Base-by-base conservation (phyloP, 116 monocot genomes). In the Cymodocea nodosa region DNA sequence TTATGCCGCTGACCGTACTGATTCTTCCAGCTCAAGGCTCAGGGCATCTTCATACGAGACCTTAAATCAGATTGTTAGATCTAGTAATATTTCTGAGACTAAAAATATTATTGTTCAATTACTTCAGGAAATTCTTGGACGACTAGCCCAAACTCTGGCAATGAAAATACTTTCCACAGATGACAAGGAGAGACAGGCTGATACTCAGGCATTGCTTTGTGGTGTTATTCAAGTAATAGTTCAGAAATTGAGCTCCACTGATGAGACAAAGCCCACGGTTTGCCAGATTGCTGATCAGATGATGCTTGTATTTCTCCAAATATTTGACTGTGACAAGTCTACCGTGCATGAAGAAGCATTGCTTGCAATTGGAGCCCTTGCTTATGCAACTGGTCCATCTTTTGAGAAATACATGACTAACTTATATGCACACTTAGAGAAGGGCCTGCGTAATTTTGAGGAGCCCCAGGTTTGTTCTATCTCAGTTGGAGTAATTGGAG, bases 341-440 rank as follows among this genome's bases (percentile, higher is more conserved):
- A 77, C 81, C 18, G 90, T 86, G 22, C 90, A 90, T 69, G 90
- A 90, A 64, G 90, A 90, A 62, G 90, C 90, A 25, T 84, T 90
- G 86, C 90, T 90, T 58, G 84, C 90, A 15, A 82, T 90, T 67
- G 90, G 90, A 36, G 79, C 86, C 48, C 76, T 90, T 64, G 90
- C 84, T 62, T 84, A 90, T 77, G 85, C 86, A 30, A 82, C 77
- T 35, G 90, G 90, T 37, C 60, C 67, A 35, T 75, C 79, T 3
- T 90, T 90, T 71, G 79, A 62, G 25, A 83, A 77, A 62, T 90
- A 90, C 67, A 83, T 90, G 90, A 73, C 76, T 4, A 83, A 90
- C 36, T 86, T 90, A 50, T 86, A 81, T 62, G 81, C 81, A 24
- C 83, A 83, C 62, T 24, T 90, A 53, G 81, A 90, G 39, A 86